A percentile compares a stretch with the other conserved stretches of the same genome.
phyloP scores from a whole-genome alignment of 345 rosid genomes.

The Microcos paniculata region DNA sequence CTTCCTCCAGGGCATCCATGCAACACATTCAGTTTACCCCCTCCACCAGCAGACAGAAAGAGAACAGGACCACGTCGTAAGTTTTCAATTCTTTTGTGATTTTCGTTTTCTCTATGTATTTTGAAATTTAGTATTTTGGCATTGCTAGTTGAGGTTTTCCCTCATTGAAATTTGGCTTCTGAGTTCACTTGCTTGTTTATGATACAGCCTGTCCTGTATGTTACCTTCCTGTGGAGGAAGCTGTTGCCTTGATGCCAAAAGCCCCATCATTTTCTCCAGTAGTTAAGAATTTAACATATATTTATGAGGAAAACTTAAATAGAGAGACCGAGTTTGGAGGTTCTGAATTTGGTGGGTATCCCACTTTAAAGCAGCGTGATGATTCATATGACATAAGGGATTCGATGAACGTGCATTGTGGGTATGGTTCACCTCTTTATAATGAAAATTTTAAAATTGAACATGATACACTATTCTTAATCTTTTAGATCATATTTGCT shows the following conservation, averaged over 20 bases:
- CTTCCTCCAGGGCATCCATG: slow-evolving; percentile 99
- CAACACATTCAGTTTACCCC: slow-evolving; percentile 79
- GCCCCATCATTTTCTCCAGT: slow-evolving; percentile 82
- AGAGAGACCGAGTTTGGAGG: slow-evolving; percentile 86
- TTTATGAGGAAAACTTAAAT: slow-evolving; percentile 61
- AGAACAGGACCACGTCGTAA: slow-evolving; percentile 97
- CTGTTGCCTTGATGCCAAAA: slow-evolving; percentile 81
- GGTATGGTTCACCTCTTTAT: slow-evolving; percentile 49
- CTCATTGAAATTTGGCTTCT: slow-evolving; percentile 6
- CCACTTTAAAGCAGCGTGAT: slow-evolving; percentile 75
- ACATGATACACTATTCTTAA: background rate
- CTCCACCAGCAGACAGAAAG: slow-evolving; percentile 94
- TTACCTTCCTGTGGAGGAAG: slow-evolving; percentile 95
- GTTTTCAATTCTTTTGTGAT: slow-evolving; percentile 22
- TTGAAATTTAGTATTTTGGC: background rate
- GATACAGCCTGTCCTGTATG: slow-evolving; percentile 95
- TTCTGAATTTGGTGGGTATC: slow-evolving; percentile 96
- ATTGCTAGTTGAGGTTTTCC: background rate
- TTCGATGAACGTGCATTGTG: slow-evolving; percentile 86
- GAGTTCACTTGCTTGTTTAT: slow-evolving; percentile 24
- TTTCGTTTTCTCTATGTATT: background rate
- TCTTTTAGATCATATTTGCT: background rate
- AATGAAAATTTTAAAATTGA: background rate
- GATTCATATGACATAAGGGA: slow-evolving; percentile 82
- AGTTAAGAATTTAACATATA: slow-evolving; percentile 67